Base-by-base conservation (phyloP, 2,329 filamentous ascomycete genomes). In the Cryphonectria nitschkei region DNA sequence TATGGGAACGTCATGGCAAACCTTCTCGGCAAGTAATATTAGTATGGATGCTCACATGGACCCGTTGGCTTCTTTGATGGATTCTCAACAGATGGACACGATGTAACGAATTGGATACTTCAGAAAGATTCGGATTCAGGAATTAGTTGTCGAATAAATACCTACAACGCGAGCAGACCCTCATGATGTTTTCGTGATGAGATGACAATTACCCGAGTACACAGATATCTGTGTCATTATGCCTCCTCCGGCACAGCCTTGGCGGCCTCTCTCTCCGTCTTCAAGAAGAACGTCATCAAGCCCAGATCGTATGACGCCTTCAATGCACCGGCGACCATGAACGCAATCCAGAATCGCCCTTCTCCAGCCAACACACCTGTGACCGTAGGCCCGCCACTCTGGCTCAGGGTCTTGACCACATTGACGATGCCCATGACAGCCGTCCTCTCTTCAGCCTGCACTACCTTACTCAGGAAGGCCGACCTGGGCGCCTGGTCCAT, bases 401-500 rank as follows among this genome's bases (percentile, higher is more conserved):
- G 87, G 6, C 86, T 84, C 7, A 85, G 81, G 0, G 91, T 93
- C 79, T 92, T 93, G 39, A 91, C 86, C 0, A 91, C 87, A 73
- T 93, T 93, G 3, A 92, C 84, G 0, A 90, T 82, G 0, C 92
- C 92, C 87, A 94, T 90, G 14, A 93, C 87, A 0, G 90, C 89
- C 0, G 92, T 94, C 1, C 92, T 85, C 78, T 94, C 91, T 2
- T 84, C 82, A 0, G 90, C 85, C 13, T 87, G 84, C 3, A 94
- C 84, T 0, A 89, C 86, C 1, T 89, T 87, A 0, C 92, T 88
- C 1, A 94, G 79, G 77, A 94, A 93, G 0, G 92, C 92, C 3
- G 88, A 86, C 11, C 91, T 86, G 0, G 92, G 92, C 0, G 90
- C 91, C 32, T 87, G 85, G 74, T 94, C 92, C 91, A 94, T 94